A percentile compares a stretch with the other conserved stretches of the same genome.
These are phyloP conservation scores for Solanum clarkiae DNA, from an alignment of 257 asterid genomes.

Conservation along the genomic window DNA sequence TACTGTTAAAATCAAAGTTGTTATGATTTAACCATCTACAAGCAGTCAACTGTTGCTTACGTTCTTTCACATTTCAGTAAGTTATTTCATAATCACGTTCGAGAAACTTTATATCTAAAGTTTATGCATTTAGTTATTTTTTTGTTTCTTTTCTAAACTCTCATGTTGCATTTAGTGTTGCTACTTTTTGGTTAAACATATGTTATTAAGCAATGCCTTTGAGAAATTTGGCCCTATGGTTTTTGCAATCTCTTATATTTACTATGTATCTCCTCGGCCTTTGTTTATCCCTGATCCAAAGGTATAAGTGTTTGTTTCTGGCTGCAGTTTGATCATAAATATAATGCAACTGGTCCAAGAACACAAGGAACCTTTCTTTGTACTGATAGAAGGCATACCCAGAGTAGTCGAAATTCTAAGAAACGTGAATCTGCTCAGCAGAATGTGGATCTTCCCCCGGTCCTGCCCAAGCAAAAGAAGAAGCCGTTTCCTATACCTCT, in stretches of 20 bases:
- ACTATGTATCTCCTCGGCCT: background rate
- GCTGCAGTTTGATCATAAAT: slow-evolving; percentile 32
- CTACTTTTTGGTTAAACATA: background rate
- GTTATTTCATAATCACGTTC: background rate
- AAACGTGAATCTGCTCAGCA: slow-evolving; percentile 37
- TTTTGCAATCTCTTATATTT: background rate
- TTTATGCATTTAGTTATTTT: background rate
- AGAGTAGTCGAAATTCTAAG: slow-evolving; percentile 17
- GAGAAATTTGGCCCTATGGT: background rate
- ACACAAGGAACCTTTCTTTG: slow-evolving; percentile 21
- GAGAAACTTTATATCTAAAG: background rate
- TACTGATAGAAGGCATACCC: slow-evolving; percentile 21
- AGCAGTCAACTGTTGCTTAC: background rate
- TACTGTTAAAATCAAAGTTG: background rate
- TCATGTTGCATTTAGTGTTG: background rate
- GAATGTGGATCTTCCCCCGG: slow-evolving; percentile 69
- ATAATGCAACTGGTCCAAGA: slow-evolving; percentile 13
- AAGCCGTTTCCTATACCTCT: slow-evolving; percentile 82
- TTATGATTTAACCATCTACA: background rate
- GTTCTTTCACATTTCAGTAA: background rate
- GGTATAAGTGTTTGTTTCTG: slow-evolving; percentile 18
- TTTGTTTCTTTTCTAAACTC: background rate
- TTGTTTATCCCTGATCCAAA: background rate
- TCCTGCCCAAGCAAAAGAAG: slow-evolving; percentile 69
- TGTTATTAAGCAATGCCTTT: background rate